Base-by-base conservation (phyloP, 2,329 filamentous ascomycete genomes). In the Dactylellina cionopaga region DNA sequence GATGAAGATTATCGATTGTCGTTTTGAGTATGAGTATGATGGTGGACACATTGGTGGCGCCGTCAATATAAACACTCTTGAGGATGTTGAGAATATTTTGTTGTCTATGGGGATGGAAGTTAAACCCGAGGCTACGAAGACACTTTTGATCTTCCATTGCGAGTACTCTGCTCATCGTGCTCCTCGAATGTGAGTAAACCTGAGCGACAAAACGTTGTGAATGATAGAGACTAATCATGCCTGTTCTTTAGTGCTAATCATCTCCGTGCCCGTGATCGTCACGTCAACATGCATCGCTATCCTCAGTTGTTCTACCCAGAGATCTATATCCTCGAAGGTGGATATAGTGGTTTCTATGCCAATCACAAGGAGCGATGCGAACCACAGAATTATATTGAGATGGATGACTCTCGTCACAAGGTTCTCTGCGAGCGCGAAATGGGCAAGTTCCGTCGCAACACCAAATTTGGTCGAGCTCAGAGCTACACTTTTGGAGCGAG, bases 21-120 rank as follows among this genome's bases (percentile, higher is more conserved):
- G 95, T 17, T 99, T 99, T 79, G 95, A 99, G 84, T 99, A 99
- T 80, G 95, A 99, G 82, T 99, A 96, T 80, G 90, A 96, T 13
- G 95, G 95, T 64, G 95, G 95, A 31, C 95, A 99, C 80, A 97
- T 99, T 79, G 87, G 92, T 76, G 91, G 91, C 15, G 95, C 95
- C 43, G 85, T 96, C 82, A 99, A 99, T 83, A 95, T 92, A 84
- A 98, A 96, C 81, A 92, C 97, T 83, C 97, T 97, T 82, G 94
- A 99, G 78, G 83, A 90, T 72, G 85, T 99, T 68, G 88, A 92
- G 84, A 62, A 88, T 93, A 76, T 99, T 51, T 96, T 99, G 19
- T 46, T 71, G 41, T 64, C 66, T 7, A 33, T 52, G 41, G 54
- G 49, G 13, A 52, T 51, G 11, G 52, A 71, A 80, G 82, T 87